A percentile compares a stretch with the other conserved stretches of the same genome.
These are phyloP conservation scores for Elsinoe batatas DNA, from an alignment of 2,329 filamentous ascomycete genomes.

Conservation along the genomic window DNA sequence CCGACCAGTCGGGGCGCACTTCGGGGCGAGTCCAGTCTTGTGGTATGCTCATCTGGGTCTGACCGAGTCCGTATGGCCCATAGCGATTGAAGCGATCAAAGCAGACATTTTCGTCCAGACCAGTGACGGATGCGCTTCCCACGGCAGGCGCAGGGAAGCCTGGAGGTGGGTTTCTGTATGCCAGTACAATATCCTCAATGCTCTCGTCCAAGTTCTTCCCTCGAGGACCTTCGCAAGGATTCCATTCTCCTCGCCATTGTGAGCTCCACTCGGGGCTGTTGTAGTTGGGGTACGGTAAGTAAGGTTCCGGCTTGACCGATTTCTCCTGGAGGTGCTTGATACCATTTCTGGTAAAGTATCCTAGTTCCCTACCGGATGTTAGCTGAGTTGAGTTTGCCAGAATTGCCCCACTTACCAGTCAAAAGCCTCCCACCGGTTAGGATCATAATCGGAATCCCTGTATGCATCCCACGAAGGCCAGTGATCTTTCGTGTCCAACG, in stretches of 20 bases:
- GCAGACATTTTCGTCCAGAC: conserved; percentile 55
- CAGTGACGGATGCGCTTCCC: conserved; percentile 52
- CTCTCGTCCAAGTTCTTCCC: conserved; percentile 43
- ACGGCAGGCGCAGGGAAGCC: conserved; percentile 52
- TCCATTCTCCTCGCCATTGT: conserved; percentile 47
- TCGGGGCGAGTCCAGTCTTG: conserved; percentile 28
- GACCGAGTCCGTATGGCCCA: conserved; percentile 48
- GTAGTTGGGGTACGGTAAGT: conserved; percentile 64
- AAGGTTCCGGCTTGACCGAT: conserved; percentile 41
- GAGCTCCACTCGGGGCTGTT: conserved; percentile 52
- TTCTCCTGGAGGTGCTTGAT: conserved; percentile 21
- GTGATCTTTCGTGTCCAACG: conserved; percentile 29
- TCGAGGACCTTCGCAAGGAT: conserved; percentile 54
- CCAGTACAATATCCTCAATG: conserved; percentile 54
- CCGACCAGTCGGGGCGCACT: conserved; percentile 47
- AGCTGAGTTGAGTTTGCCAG: conserved; percentile 12
- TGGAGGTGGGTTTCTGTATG: conserved; percentile 47
- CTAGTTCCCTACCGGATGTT: conserved; percentile 25
- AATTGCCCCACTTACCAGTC: conserved; percentile 22
- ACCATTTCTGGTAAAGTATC: conserved; percentile 29
- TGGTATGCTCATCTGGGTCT: conserved; percentile 24
- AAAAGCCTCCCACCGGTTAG: conserved; percentile 40
- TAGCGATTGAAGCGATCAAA: conserved; percentile 49
- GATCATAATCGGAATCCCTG: conserved; percentile 34
- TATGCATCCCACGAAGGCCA: conserved; percentile 39